A percentile compares a stretch with the other conserved stretches of the same genome.
Conservation (phyloP, 2,329 filamentous ascomycete genomes). For the Hypoxylon sp. region DNA sequence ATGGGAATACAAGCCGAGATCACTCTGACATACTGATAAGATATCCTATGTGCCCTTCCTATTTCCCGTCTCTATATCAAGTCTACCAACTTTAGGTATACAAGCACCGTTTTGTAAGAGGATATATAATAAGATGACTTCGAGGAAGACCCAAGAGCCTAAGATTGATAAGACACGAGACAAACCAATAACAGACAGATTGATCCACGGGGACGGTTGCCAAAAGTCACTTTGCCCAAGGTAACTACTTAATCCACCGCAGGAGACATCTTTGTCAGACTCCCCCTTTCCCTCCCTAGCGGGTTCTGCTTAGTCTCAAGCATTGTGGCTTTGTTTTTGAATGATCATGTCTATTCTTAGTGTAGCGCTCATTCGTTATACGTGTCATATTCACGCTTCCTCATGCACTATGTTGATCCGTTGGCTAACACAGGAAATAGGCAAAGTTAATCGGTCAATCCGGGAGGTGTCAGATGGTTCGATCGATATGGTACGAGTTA, state of each 20-base stretch:
- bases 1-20: neutral
- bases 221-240: neutral
- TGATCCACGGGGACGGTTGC: neutral
- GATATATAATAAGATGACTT: neutral
- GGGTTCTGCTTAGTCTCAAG: too few relatives aligned
- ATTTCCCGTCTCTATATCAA: neutral
- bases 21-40: neutral
- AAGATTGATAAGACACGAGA: neutral
- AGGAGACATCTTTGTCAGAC: neutral
- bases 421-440: neutral
- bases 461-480: neutral
- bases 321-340: too few relatives aligned
- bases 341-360: neutral
- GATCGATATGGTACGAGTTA: neutral
- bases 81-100: neutral
- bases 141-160: neutral
- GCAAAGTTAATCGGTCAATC: neutral
- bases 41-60: neutral
- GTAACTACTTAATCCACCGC: neutral
- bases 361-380: neutral
- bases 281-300: too few relatives aligned
- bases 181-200: neutral
- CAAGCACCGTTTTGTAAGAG: neutral
- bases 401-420: neutral
- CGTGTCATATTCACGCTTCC: neutral